Base-by-base conservation (phyloP, 106 monocot genomes). In the Dactylorhiza incarnata region DNA sequence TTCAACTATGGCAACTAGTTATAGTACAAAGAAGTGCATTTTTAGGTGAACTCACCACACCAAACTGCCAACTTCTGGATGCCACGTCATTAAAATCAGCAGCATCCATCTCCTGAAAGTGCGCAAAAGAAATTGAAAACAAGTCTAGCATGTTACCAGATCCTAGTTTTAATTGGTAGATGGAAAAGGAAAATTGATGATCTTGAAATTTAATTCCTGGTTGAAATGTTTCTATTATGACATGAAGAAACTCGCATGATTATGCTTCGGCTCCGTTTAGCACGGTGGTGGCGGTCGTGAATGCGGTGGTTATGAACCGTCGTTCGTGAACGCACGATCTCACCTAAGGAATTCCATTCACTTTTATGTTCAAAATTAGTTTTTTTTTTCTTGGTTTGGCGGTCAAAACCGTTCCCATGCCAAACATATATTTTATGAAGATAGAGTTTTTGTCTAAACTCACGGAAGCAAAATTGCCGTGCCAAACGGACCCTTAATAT, bases 1-100 rank as follows among this genome's bases (percentile, higher is more conserved):
- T 71, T 47, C 71, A 46, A 46, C 17, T 6, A 70, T 46, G 6
- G 15, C 45, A 67, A 67, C 29, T 16, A 29, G 23, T 71, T 69
- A 12, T 3, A 45, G 25, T 37, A 7, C 15, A 65, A 65, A 9
- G 7, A 29, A 65, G 65, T 25, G 6, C 12, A 13, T 43, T 37
- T 37, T 8, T 15, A 52, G 25, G 47, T 16, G 37, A 9, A 80
- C 96, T 82, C 80, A 97, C 96, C 85, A 97, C 93, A 49, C 85
- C 96, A 77, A 97, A 81, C 79, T 94, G 96, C 91, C 87, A 91
- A 69, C 85, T 72, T 74, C 86, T 89, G 49, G 90, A 91, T 29
- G 84, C 71, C 54, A 93, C 79, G 29, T 87, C 78, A 52, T 86
- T 77, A 51, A 86, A 93, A 63, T 89, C 91, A 45, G 73, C 76